These are phyloP conservation scores for Flaveria robusta DNA, from an alignment of 129 eudicot genomes.

Conservation along the genomic window DNA sequence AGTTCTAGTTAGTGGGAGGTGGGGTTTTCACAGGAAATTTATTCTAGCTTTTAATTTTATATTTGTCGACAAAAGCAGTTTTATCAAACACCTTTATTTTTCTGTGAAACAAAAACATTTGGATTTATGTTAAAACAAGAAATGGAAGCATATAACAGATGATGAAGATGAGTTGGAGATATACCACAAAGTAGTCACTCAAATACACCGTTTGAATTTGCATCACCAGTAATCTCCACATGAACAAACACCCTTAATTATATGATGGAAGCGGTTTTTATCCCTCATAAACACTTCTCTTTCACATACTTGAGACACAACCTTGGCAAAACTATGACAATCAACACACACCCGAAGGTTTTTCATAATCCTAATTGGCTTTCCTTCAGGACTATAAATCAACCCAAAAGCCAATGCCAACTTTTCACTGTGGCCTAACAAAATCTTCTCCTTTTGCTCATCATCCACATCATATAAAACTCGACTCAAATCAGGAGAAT, in stretches of 20 bases:
- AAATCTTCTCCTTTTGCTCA: conserved; percentile 76
- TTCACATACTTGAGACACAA: conserved; percentile 57
- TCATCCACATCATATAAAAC: conserved; percentile 77
- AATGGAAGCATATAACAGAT: background rate
- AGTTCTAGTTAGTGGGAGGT: background rate
- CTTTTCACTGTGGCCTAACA: conserved; percentile 83
- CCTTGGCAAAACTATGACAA: conserved; percentile 82
- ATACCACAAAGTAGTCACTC: conserved; percentile 7
- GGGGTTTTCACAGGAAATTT: background rate
- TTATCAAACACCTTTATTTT: background rate
- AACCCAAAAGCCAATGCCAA: conserved; percentile 76
- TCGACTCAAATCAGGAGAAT: conserved; percentile 63
- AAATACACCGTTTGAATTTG: background rate
- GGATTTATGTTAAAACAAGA: background rate
- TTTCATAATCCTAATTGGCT: conserved; percentile 65
- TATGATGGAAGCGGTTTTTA: conserved; percentile 71
- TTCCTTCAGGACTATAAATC: conserved; percentile 46
- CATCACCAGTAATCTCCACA: conserved; percentile 80
- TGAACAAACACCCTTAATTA: conserved; percentile 61
- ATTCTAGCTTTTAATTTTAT: too few species aligned
- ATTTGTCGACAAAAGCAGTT: background rate
- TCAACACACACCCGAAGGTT: conserved; percentile 81
- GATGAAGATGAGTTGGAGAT: background rate
- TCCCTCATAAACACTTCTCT: conserved; percentile 74
- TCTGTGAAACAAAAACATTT: background rate